Conservation (phyloP, 768 basidiomycete genomes). For the Cantharellus cinnabarinus region DNA sequence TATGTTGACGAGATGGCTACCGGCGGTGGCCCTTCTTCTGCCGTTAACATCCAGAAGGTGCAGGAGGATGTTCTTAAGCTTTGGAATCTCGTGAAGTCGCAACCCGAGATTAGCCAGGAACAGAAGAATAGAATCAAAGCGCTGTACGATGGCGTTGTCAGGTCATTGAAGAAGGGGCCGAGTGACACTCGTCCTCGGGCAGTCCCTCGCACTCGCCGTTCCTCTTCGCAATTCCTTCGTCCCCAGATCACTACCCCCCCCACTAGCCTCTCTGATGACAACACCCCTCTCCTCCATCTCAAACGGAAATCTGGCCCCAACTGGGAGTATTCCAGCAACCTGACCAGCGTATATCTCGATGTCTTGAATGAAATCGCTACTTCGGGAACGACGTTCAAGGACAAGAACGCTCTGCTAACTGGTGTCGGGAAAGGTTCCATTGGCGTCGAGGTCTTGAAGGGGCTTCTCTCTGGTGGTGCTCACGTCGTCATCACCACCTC, state of each 20-base stretch:
- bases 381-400: conserved; percentile 94
- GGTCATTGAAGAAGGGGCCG: conserved; percentile 65
- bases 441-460: conserved; percentile 93
- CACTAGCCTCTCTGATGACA: conserved; percentile 63
- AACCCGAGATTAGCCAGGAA: conserved; percentile 90
- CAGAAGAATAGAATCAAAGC: conserved; percentile 92
- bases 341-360: conserved; percentile 89
- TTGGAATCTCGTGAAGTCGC: conserved; percentile 92
- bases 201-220: conserved; percentile 51
- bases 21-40: conserved; percentile 62
- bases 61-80: conserved; percentile 92
- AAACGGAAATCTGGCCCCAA: conserved; percentile 88
- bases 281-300: conserved; percentile 82
- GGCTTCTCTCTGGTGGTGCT: conserved; percentile 86
- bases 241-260: conserved; percentile 55
- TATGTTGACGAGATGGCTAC: conserved; percentile 98
- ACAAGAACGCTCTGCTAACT: conserved; percentile 95
- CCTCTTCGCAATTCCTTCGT: conserved; percentile 92
- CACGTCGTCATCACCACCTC: conserved; percentile 97
- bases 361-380: conserved; percentile 97
- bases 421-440: conserved; percentile 98
- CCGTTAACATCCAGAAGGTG: conserved; percentile 90
- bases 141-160: conserved; percentile 90
- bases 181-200: conserved; percentile 23
- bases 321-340: conserved; percentile 96